A percentile compares a stretch with the other conserved stretches of the same genome.
These are phyloP conservation scores for Pelargonium cotyledonis DNA, from an alignment of 441 rosid species.

Conservation along the genomic window DNA sequence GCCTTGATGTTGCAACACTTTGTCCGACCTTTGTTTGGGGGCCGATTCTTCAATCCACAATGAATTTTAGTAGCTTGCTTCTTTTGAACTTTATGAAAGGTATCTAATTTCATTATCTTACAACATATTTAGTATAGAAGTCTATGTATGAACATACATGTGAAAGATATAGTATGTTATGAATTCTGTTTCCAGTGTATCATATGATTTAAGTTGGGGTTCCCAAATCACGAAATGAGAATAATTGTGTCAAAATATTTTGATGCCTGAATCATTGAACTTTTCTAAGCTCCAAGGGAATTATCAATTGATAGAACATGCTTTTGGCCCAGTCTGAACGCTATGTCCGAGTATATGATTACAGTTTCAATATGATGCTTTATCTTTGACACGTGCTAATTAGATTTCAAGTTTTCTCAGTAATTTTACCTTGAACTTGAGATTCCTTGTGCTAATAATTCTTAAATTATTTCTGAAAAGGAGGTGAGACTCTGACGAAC, in stretches of 20 bases:
- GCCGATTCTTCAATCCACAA: slow-evolving; percentile 45
- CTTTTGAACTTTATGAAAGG: slow-evolving; percentile 50
- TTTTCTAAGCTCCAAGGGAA: too few species aligned
- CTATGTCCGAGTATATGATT: too few species aligned
- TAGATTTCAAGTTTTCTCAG: too few species aligned
- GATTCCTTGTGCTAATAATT: neutral
- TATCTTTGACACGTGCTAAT: too few species aligned
- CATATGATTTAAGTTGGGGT: neutral
- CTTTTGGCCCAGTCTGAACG: too few species aligned
- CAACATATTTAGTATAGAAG: neutral
- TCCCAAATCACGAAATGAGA: too few species aligned
- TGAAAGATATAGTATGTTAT: neutral
- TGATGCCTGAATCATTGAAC: too few species aligned
- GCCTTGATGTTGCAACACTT: slow-evolving; percentile 44
- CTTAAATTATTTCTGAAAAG: slow-evolving; percentile 28
- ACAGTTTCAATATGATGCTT: too few species aligned
- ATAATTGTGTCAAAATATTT: too few species aligned
- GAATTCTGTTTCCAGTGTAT: neutral
- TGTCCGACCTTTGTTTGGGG: slow-evolving; percentile 49
- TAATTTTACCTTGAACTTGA: neutral
- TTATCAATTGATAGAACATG: too few species aligned
- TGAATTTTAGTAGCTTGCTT: slow-evolving; percentile 45
- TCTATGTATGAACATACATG: neutral
- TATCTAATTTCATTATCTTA: slow-evolving; percentile 5
- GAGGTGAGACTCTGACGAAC: slow-evolving; percentile 39